These are phyloP conservation scores for Fistulinella prunicolor DNA, from an alignment of 768 basidiomycete species.

Conservation along the genomic window DNA sequence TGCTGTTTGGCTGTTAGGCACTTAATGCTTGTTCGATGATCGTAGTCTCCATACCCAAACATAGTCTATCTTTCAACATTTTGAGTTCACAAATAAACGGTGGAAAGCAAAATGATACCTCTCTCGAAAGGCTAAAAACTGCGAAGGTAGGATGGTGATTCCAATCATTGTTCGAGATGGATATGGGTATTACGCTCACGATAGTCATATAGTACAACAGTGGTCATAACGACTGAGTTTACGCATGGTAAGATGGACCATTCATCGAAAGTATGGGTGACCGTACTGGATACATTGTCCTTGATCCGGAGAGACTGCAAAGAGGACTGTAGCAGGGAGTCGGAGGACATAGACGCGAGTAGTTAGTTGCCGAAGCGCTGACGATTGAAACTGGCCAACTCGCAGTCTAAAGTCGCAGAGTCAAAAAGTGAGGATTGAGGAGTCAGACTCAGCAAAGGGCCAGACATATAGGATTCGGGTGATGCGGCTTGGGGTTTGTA, in stretches of 20 bases:
- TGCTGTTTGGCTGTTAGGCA: not conserved
- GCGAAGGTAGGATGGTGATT: not conserved
- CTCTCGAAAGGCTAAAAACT: not conserved
- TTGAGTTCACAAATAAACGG: not conserved
- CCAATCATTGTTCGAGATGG: not conserved
- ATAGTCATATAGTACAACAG: not conserved
- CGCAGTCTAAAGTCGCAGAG: too few species aligned
- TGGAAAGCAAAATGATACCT: not conserved
- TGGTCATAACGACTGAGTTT: not conserved
- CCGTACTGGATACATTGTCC: not conserved
- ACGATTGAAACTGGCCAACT: too few species aligned
- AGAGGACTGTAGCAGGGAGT: too few species aligned
- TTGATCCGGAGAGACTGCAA: not conserved
- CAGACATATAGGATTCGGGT: too few species aligned
- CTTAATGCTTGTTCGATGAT: not conserved
- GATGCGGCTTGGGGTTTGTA: too few species aligned
- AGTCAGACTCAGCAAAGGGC: too few species aligned
- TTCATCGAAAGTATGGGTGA: not conserved
- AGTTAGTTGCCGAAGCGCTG: too few species aligned
- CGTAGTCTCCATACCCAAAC: not conserved
- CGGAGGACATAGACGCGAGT: too few species aligned
- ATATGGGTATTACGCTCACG: not conserved
- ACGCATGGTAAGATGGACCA: not conserved
- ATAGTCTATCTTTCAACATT: not conserved
- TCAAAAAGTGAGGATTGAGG: too few species aligned